phyloP scores from a whole-genome alignment of 2,329 filamentous ascomycete genomes.

The Pseudogymnoascus sp. region DNA sequence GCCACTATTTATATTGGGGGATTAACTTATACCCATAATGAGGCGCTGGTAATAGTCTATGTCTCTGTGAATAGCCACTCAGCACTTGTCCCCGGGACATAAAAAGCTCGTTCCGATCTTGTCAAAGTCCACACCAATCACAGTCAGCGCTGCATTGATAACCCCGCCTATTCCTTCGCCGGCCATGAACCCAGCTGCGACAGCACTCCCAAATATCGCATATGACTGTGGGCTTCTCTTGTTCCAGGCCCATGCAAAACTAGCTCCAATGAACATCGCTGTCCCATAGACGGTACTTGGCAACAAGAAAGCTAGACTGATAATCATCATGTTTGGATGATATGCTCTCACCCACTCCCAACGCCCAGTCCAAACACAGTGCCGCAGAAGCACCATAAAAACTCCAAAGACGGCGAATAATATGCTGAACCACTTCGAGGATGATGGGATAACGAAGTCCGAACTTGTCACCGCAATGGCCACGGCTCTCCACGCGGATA shows the following conservation, averaged over 20 bases:
- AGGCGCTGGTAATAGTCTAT: background rate
- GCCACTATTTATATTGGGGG: background rate
- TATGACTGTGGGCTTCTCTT: slow-evolving; percentile 13
- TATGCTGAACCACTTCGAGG: slow-evolving; percentile 3
- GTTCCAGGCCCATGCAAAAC: slow-evolving; percentile 16
- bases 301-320: slow-evolving; percentile 17
- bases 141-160: slow-evolving; percentile 16
- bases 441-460: slow-evolving; percentile 16
- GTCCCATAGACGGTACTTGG: slow-evolving; percentile 19
- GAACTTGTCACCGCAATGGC: slow-evolving; percentile 18
- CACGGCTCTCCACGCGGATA: slow-evolving; percentile 17
- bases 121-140: slow-evolving; percentile 1
- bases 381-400: background rate
- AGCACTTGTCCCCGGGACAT: background rate
- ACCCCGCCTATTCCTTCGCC: slow-evolving; percentile 19
- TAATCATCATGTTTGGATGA: slow-evolving; percentile 16
- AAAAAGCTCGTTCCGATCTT: slow-evolving; percentile 5
- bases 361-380: background rate
- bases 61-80: background rate
- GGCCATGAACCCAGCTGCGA: slow-evolving; percentile 18
- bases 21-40: background rate
- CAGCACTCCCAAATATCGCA: slow-evolving; percentile 16
- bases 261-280: slow-evolving; percentile 18
- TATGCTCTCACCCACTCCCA: slow-evolving; percentile 3
- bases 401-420: background rate